phyloP scores from a whole-genome alignment of 2,329 filamentous ascomycete genomes.

The Scytalidium sp. region DNA sequence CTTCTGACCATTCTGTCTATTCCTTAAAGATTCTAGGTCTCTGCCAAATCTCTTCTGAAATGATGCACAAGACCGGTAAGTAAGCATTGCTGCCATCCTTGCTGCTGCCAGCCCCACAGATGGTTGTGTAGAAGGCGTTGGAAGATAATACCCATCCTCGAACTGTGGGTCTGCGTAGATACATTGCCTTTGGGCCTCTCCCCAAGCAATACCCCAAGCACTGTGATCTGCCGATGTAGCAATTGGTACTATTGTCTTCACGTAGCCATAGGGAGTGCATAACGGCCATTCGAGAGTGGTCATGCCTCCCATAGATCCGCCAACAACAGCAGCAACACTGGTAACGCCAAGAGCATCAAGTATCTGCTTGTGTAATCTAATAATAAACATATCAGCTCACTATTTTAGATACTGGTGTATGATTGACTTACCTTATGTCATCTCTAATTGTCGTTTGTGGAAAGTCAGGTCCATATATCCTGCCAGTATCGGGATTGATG shows the following conservation, averaged over 20 bases:
- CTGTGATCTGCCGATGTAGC: constrained; percentile 54
- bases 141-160: constrained; percentile 30
- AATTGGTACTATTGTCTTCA: constrained; percentile 51
- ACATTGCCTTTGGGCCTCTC: constrained; percentile 53
- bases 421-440: constrained; percentile 72
- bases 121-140: constrained; percentile 30
- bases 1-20: neutral
- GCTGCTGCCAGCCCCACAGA: constrained; percentile 31
- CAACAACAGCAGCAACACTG: constrained; percentile 51
- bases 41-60: constrained; percentile 34
- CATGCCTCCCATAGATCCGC: constrained; percentile 59
- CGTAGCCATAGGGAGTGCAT: constrained; percentile 46
- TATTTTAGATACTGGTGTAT: neutral
- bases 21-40: constrained; percentile 1
- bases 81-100: constrained; percentile 36
- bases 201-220: constrained; percentile 58
- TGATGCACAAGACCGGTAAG: constrained; percentile 32
- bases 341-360: constrained; percentile 51
- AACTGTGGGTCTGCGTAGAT: constrained; percentile 32
- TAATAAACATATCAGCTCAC: neutral
- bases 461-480: constrained; percentile 86
- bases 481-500: constrained; percentile 65
- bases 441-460: constrained; percentile 90
- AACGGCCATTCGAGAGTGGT: constrained; percentile 54
- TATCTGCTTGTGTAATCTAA: constrained; percentile 49